Evolutionary conservation across 306 rosid species (phyloP), one percentile per base, ranked within the genome.

Genomic region (Arachis stenosperma): DNA sequence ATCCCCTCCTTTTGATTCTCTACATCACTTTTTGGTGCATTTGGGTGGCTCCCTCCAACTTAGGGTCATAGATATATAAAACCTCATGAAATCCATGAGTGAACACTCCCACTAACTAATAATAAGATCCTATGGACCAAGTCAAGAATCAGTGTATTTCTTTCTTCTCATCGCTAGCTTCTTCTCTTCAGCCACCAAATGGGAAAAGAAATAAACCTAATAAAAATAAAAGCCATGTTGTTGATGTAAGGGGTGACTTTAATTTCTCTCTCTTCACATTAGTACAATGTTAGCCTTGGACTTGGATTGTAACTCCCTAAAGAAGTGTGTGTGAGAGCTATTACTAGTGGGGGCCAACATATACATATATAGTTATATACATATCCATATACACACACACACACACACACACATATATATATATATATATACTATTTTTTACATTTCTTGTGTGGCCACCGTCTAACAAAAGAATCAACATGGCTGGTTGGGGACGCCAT

Each of bases 61-160:
- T 73, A 33, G 37, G 78, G 12, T 68, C 67, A 48, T 56, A 11
- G 61, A 53, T 33, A 83, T 22, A 22, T 22, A 22, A 22, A 79
- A 7, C 61, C 81, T 61, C 84, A 73, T 79, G 87, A 76, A 76
- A 65, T 79, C 65, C 81, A 83, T 83, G 81, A 75, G 17, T 30
- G 3, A 74, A 54, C 76, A 56, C 71, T 81, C 76, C 47, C 65
- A 65, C 56, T 59, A 54, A 67, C 68, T 56, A 66, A 33, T 22
- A 22, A 22, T 22, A 22, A 22, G 27, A 22, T 22, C 27, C 27
- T 22, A 22, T 22, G 37, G 53, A 51, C 81, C 12, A 76, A 79
- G 82, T 79, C 77, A 62, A 76, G 74, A 76, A 80, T 73, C 82
- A 51, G 39, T 17, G 4, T 47, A 44, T 44, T 44, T 44, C 8